Percentiles rank a stretch among this genome's conserved stretches.
These are phyloP conservation scores for Mollisiaceae sp. DNA, from an alignment of 2,329 filamentous ascomycete species.

Conservation along the genomic window DNA sequence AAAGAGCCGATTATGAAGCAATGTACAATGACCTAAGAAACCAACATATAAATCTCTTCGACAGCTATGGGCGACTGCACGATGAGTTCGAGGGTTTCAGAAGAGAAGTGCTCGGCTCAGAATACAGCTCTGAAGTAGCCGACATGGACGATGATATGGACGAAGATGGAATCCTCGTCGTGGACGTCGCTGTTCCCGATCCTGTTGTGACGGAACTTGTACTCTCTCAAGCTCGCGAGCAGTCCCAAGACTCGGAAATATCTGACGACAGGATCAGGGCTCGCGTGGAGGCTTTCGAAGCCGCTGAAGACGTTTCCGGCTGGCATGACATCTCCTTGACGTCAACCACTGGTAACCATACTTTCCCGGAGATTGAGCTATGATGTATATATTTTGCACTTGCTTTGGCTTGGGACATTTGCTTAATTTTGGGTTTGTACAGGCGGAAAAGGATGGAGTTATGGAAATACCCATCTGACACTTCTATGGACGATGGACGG, in stretches of 20 bases:
- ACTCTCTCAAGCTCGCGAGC: slow-evolving; percentile 29
- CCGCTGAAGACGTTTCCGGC: slow-evolving; percentile 46
- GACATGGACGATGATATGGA: slow-evolving; percentile 24
- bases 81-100: slow-evolving; percentile 25
- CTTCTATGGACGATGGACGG: neutral
- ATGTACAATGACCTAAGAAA: slow-evolving; percentile 26
- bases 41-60: slow-evolving; percentile 14
- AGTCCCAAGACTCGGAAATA: slow-evolving; percentile 31
- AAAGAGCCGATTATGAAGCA: slow-evolving; percentile 34
- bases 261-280: slow-evolving; percentile 19
- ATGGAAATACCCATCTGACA: slow-evolving; percentile 20
- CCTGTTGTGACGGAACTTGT: slow-evolving; percentile 33
- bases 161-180: slow-evolving; percentile 22
- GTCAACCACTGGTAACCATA: slow-evolving; percentile 50
- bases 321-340: slow-evolving; percentile 50
- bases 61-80: slow-evolving; percentile 12
- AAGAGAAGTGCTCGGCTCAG: slow-evolving; percentile 26
- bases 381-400: slow-evolving; percentile 30
- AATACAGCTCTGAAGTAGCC: neutral
- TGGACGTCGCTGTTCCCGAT: slow-evolving; percentile 27
- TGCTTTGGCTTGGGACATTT: neutral
- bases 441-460: slow-evolving; percentile 2
- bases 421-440: neutral
- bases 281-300: slow-evolving; percentile 45
- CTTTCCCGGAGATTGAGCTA: slow-evolving; percentile 48